Evolutionary conservation across 2,329 filamentous ascomycete genomes (phyloP).

Genomic region (Acephala macrosclerotiorum): DNA sequence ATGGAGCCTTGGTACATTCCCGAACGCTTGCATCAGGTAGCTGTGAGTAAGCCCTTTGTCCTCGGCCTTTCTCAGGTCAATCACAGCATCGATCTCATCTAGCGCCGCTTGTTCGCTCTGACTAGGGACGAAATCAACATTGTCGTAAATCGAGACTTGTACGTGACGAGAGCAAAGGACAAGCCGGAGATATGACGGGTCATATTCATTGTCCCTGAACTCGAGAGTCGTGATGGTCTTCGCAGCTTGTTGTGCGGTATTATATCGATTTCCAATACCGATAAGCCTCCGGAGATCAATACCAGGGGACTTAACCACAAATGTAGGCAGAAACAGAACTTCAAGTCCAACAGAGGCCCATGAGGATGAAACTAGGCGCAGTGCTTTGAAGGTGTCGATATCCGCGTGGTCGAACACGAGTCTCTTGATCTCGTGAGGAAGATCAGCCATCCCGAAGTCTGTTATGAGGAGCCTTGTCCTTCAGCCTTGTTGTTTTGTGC

Average conservation of each 20-base stretch:
- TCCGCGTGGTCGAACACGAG: constrained; percentile 26
- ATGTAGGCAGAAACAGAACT: constrained; percentile 49
- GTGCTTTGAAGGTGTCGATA: constrained; percentile 22
- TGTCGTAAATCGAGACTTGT: constrained; percentile 17
- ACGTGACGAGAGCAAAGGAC: constrained; percentile 29
- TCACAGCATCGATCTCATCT: constrained; percentile 28
- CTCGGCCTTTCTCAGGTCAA: constrained; percentile 19
- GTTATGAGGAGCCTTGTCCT: not conserved
- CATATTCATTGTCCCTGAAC: constrained; percentile 29
- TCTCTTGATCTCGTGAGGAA: constrained; percentile 31
- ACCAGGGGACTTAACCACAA: constrained; percentile 55
- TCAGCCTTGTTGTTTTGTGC: not conserved
- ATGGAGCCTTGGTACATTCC: constrained; percentile 18
- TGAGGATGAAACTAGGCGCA: constrained; percentile 26
- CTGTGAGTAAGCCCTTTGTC: constrained; percentile 5
- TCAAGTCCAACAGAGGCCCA: constrained; percentile 28
- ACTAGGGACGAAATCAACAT: constrained; percentile 26
- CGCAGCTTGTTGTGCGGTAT: constrained; percentile 23
- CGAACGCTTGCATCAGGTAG: constrained; percentile 15
- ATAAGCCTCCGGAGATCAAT: constrained; percentile 46
- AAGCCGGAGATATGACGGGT: constrained; percentile 23
- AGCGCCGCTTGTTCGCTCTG: constrained; percentile 24
- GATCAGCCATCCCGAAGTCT: not conserved
- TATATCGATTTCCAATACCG: constrained; percentile 17
- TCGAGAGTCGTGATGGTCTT: constrained; percentile 21